Evolutionary conservation across 345 rosid genomes (phyloP), one percentile per base, ranked within the genome.

Genomic region (Brassica carinata): DNA sequence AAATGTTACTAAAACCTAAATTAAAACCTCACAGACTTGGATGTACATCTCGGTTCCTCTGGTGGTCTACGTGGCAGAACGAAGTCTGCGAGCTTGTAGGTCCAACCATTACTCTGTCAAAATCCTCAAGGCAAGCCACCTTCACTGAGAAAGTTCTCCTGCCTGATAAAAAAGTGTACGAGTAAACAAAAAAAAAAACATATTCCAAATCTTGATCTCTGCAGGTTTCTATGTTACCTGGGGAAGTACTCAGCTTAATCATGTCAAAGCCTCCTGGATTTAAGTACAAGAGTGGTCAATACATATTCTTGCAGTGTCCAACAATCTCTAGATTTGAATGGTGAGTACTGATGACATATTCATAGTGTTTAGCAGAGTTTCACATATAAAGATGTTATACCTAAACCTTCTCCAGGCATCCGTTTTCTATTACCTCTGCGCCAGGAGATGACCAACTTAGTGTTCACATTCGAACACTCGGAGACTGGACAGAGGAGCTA

Each of bases 401-500:
- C 34, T 51, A 26, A 72, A 74, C 38, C 78, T 72, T 61, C 69
- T 74, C 19, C 88, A 93, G 99, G 97, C 98, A 93, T 78, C 99
- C 97, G 26, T 93, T 95, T 85, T 93, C 98, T 7, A 88, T 95
- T 64, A 92, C 97, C 81, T 95, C 98, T 17, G 99, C 99, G 62
- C 96, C 99, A 66, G 97, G 92, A 73, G 99, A 95, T 73, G 83
- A 88, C 63, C 80, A 79, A 72, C 92, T 95, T 26, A 95, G 98
- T 67, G 96, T 95, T 82, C 99, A 95, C 73, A 90, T 95, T 83
- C 86, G 98, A 78, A 88, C 87, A 18, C 92, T 87, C 1, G 99
- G 99, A 78, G 99, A 95, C 78, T 95, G 99, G 99, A 95, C 99
- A 5, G 85, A 86, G 53, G 97, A 95, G 82, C 59, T 95, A 88